phyloP scores from a whole-genome alignment of 2,329 filamentous ascomycete genomes.

The Domatiomyces globalis region DNA sequence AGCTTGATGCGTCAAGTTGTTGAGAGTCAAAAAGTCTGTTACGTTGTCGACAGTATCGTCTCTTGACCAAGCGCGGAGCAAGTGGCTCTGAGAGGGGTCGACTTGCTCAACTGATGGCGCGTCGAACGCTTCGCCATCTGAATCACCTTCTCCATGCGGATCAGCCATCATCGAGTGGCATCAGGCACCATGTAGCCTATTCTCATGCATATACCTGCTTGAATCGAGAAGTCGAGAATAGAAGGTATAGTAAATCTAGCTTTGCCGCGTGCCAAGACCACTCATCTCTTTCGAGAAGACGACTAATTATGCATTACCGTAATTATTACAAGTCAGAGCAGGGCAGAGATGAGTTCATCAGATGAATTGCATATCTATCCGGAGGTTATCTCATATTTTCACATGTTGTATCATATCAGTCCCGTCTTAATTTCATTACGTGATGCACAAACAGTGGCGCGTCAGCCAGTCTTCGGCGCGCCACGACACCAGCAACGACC shows the following conservation, averaged over 20 bases:
- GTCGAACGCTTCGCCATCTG: too few relatives aligned
- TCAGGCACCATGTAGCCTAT: background rate
- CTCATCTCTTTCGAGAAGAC: too few relatives aligned
- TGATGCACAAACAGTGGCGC: too few relatives aligned
- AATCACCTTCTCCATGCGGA: background rate
- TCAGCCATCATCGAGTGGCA: background rate
- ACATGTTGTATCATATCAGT: background rate
- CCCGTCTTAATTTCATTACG: background rate
- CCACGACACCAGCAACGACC: conserved; percentile 43
- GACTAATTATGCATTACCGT: too few relatives aligned
- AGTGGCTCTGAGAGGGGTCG: too few relatives aligned
- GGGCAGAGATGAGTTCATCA: too few relatives aligned
- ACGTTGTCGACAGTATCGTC: conserved; percentile 1
- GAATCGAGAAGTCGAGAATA: too few relatives aligned
- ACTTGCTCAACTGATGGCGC: background rate
- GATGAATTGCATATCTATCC: background rate
- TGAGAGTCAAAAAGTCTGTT: conserved; percentile 4
- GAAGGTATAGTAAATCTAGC: too few relatives aligned
- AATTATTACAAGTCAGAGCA: too few relatives aligned
- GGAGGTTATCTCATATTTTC: background rate
- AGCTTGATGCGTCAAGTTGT: conserved; percentile 4
- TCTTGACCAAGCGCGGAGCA: background rate
- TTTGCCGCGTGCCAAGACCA: too few relatives aligned
- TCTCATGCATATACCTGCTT: too few relatives aligned
- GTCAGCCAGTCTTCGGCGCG: conserved; percentile 1